phyloP scores from a whole-genome alignment of 2,329 filamentous ascomycete species.

The Zopfia rhizophila region DNA sequence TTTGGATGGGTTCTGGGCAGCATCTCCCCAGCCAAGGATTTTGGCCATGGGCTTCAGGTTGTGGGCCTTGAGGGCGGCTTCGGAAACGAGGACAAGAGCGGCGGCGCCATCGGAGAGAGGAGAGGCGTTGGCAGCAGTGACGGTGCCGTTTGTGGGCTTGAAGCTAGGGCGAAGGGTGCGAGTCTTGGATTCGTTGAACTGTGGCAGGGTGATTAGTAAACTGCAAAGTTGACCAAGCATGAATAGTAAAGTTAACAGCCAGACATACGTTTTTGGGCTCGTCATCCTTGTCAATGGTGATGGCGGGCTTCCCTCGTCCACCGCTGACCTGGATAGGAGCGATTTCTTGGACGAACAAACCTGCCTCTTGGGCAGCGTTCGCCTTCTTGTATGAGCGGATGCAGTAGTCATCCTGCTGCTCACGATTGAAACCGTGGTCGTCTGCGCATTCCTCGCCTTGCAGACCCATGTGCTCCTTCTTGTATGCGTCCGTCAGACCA shows the following conservation, averaged over 20 bases:
- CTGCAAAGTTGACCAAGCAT: background rate
- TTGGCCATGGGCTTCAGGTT: constrained; percentile 92
- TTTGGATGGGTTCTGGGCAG: constrained; percentile 88
- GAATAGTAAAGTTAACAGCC: constrained; percentile 18
- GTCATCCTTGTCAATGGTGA: constrained; percentile 85
- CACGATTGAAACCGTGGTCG: constrained; percentile 82
- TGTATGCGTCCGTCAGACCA: constrained; percentile 92
- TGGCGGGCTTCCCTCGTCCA: constrained; percentile 86
- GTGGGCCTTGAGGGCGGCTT: constrained; percentile 92
- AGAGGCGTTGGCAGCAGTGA: constrained; percentile 96
- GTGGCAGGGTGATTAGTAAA: constrained; percentile 27
- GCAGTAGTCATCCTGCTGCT: constrained; percentile 94
- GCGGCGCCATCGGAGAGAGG: constrained; percentile 95
- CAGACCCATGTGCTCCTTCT: constrained; percentile 96
- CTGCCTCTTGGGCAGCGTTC: constrained; percentile 82
- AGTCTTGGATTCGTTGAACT: constrained; percentile 64
- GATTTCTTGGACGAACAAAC: constrained; percentile 87
- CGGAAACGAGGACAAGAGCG: constrained; percentile 91
- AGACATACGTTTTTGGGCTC: constrained; percentile 85
- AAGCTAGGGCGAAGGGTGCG: constrained; percentile 74
- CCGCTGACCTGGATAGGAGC: constrained; percentile 87
- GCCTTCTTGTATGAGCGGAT: constrained; percentile 96
- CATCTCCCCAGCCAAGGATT: constrained; percentile 97
- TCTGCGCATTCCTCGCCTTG: constrained; percentile 89
- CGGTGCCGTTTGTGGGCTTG: constrained; percentile 84